phyloP scores from a whole-genome alignment of 2,329 filamentous ascomycete species.

The Gaeumannomyces tritici region DNA sequence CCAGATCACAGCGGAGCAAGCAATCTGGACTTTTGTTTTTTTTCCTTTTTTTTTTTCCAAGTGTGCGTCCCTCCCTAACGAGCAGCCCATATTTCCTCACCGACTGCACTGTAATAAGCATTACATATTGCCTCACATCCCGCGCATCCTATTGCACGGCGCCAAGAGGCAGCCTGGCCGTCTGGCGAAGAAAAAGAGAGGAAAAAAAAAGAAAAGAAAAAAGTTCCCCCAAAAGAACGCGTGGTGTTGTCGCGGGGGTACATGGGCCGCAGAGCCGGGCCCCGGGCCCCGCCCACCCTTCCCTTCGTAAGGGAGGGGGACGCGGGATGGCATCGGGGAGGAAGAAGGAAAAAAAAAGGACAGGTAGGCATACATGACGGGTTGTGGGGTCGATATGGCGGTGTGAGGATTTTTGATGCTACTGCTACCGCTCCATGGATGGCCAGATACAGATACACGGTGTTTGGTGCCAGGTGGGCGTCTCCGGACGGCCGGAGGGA shows the following conservation, averaged over 20 bases:
- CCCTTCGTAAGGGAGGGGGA: not conserved
- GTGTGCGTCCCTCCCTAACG: too few species aligned
- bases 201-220: too few species aligned
- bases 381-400: not conserved
- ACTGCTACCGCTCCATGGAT: not conserved
- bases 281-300: not conserved
- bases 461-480: too few species aligned
- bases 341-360: not conserved
- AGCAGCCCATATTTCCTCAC: not conserved
- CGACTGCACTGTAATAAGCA: not conserved
- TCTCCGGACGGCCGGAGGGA: too few species aligned
- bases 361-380: too few species aligned
- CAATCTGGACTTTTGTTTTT: not conserved
- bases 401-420: not conserved
- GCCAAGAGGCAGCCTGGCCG: not conserved
- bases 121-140: not conserved
- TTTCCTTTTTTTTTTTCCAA: too few species aligned
- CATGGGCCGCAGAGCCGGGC: not conserved
- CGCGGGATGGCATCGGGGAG: not conserved
- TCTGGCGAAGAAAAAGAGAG: too few species aligned
- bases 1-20: not conserved
- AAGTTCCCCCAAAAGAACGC: not conserved
- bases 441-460: not conserved
- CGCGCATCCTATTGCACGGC: not conserved
- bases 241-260: not conserved